Base-by-base conservation (phyloP, 352 stramenopile genomes). In the Phytophthora meadii region DNA sequence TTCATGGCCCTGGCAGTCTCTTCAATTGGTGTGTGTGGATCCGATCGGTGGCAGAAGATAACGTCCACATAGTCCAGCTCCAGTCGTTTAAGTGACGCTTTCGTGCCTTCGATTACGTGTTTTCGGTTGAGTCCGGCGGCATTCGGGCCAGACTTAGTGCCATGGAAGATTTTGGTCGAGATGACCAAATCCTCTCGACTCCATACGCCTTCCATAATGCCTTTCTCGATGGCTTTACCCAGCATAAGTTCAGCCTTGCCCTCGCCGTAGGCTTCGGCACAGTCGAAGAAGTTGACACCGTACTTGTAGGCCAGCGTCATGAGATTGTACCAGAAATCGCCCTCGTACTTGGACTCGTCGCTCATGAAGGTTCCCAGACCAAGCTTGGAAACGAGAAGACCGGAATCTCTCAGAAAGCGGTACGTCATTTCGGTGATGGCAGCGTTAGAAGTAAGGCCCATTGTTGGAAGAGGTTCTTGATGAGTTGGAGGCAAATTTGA, bases 391-490 rank as follows among this genome's bases (percentile, higher is more conserved):
- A 85, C 77, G 1, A 82, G 53, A 24, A 85, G 59, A 36, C 73
- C 77, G 1, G 65, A 65, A 45, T 84, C 68, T 15, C 77, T 75
- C 7, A 87, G 65, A 57, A 77, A 81, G 47, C 71, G 73, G 50
- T 82, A 76, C 42, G 77, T 79, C 75, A 83, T 84, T 52, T 77
- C 75, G 65, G 46, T 25, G 4, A 42, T 14, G 22, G 37, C 22
- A 17, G 27, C 15, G 32, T 56, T 27, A 36, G 34, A 22, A n/a
- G n/a, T n/a, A n/a, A n/a, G n/a, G n/a, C n/a, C 8, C n/a, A 45
- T 45, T 17, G 12, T 8, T 45, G 15, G 28, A 24, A 4, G 44
- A 36, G 22, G 22, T 22, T 22, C 14, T 19, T 51, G 45, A 34
- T 12, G n/a, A n/a, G n/a, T n/a, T n/a, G n/a, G n/a, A n/a, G n/a